phyloP scores from a whole-genome alignment of 768 basidiomycete genomes.

The Phanerochaete carnosa region DNA sequence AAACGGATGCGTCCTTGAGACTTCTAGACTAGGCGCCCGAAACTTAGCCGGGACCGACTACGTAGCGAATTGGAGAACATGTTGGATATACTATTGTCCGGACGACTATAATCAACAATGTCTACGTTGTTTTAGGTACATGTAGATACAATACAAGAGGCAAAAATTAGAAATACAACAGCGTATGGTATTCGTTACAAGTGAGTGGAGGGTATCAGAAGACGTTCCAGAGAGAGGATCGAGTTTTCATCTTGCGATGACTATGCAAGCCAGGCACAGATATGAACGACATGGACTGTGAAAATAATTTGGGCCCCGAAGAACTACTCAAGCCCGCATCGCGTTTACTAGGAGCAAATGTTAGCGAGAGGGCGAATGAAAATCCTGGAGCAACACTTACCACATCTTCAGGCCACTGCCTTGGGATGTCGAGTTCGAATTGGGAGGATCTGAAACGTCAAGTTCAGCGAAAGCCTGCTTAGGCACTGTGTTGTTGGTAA shows the following conservation, averaged over 20 bases:
- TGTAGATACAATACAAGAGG: neutral
- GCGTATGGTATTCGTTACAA: neutral
- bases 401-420: neutral
- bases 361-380: neutral
- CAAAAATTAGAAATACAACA: conserved; percentile 1
- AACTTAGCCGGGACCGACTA: neutral
- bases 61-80: neutral
- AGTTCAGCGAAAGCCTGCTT: neutral
- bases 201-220: conserved; percentile 15
- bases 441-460: neutral
- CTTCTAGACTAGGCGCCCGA: neutral
- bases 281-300: neutral
- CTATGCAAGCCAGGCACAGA: conserved; percentile 14
- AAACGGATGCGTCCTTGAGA: neutral
- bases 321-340: neutral
- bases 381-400: neutral
- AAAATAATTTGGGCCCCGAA: neutral
- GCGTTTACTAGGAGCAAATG: conserved; percentile 5
- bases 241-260: conserved; percentile 20
- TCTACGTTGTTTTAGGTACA: neutral
- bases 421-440: neutral
- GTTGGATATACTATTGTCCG: neutral
- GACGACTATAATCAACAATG: neutral
- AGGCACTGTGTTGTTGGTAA: neutral
- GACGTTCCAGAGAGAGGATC: conserved; percentile 20